These are phyloP conservation scores for Morella rubra DNA, from an alignment of 306 rosid species.

Conservation along the genomic window DNA sequence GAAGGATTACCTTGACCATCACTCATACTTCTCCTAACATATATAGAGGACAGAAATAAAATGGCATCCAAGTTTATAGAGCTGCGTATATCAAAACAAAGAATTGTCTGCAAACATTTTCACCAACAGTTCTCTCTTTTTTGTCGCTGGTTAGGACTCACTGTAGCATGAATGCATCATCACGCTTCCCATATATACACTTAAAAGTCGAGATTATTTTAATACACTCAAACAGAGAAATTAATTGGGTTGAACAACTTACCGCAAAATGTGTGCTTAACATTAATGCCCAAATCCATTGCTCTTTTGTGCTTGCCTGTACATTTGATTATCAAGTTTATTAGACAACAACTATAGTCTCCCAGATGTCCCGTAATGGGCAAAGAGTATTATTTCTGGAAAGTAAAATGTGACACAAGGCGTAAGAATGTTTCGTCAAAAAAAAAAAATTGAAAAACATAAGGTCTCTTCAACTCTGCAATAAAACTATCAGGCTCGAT, in stretches of 20 bases:
- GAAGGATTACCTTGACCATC: neutral
- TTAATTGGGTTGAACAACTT: neutral
- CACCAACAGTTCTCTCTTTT: neutral
- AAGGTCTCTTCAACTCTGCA: neutral
- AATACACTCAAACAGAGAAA: neutral
- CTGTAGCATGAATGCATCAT: neutral
- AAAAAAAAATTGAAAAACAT: neutral
- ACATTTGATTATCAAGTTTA: neutral
- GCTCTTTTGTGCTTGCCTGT: slow-evolving; percentile 4
- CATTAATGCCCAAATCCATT: neutral
- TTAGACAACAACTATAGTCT: neutral
- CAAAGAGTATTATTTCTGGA: neutral
- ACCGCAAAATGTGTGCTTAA: neutral
- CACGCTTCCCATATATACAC: neutral
- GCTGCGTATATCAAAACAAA: neutral
- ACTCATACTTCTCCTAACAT: neutral
- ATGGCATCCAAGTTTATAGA: neutral
- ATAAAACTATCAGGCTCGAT: slow-evolving; percentile 45
- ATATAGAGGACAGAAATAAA: neutral
- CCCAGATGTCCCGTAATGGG: neutral
- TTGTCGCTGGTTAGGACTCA: neutral
- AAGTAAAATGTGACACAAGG: neutral
- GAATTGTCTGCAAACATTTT: neutral
- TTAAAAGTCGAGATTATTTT: neutral
- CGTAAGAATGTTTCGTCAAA: slow-evolving; percentile 3